Conservation (phyloP, 495 filamentous ascomycete species). For the Diplogelasinospora grovesii region DNA sequence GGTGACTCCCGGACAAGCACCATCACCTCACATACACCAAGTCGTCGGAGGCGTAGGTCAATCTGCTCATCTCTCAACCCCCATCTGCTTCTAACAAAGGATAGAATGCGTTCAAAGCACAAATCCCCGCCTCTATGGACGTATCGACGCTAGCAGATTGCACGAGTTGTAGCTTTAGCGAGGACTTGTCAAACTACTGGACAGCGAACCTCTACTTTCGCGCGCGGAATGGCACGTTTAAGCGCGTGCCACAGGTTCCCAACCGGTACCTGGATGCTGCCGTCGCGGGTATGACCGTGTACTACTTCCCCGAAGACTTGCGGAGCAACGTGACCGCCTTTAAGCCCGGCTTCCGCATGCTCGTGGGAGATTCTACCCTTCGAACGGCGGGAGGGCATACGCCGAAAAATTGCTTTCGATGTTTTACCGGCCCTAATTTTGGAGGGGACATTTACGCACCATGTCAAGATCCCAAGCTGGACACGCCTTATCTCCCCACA, state of each 20-base stretch:
- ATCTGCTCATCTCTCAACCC: too few species aligned
- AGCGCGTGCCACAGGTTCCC: constrained; percentile 11
- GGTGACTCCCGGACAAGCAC: not conserved
- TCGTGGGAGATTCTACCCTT: constrained; percentile 17
- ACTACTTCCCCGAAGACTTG: constrained; percentile 36
- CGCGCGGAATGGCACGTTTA: constrained; percentile 1
- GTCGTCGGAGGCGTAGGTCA: constrained; percentile 64
- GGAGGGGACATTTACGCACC: too few species aligned
- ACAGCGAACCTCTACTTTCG: constrained; percentile 24
- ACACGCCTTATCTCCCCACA: too few species aligned
- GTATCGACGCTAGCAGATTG: constrained; percentile 24
- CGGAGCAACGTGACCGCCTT: constrained; percentile 34
- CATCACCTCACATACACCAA: constrained; percentile 55
- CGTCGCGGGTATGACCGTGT: constrained; percentile 35
- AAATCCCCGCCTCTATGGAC: constrained; percentile 54
- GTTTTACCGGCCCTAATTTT: too few species aligned
- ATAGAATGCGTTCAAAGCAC: constrained; percentile 59
- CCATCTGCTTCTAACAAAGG: too few species aligned
- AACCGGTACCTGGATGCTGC: constrained; percentile 32
- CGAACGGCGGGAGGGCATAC: too few species aligned
- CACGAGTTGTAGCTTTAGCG: constrained; percentile 30
- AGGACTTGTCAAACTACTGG: constrained; percentile 42
- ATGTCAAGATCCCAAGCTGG: too few species aligned
- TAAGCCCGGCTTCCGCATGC: constrained; percentile 37
- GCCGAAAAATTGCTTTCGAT: too few species aligned